Base-by-base conservation (phyloP, 805 yeast species). In the Yamadazyma sp. region DNA sequence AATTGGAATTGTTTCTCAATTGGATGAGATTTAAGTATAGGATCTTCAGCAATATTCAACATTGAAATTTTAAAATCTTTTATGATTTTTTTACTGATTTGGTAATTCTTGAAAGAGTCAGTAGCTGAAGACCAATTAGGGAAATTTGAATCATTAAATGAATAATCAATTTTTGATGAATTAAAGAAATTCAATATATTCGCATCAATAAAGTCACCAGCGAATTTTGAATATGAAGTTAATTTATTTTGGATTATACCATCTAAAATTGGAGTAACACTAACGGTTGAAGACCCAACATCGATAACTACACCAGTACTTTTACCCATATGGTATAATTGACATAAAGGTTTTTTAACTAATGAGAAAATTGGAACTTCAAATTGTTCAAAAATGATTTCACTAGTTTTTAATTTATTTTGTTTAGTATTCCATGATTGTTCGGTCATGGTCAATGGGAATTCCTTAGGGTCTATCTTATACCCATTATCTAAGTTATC, bases 291-390 rank as follows among this genome's bases (percentile, higher is more conserved):
- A 7, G 84, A 70, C 2, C 96, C 96, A 29, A 88, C 60, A 54
- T 89, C 96, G 17, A 88, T 72, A 7, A 88, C 86, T 39, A 89
- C 66, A 4, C 91, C 87, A 8, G 83, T 80, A 17, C 85, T 73
- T 51, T 80, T 78, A 1, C 94, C 91, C 45, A 80, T 68, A n/a
- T 88, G 81, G 53, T 83, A 82, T 3, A 86, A 75, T 31, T 80
- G 80, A 23, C 91, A 84, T 36, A 89, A 61, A 5, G 95, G 95
- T 24, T 80, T 75, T 53, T 84, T 81, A 15, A 85, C 75, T 28
- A 88, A 62, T 17, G 87, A 80, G 49, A 89, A 78, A 7, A 83
- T 73, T 0, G 96, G 96, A 8, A 86, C 86, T 31, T 78, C 64
- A 27, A 86, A 67, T 36, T 71, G 75, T 50, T 83, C 89, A 55